phyloP scores from a whole-genome alignment of 1,284 basidiomycete genomes.

The Papiliotrema laurentii region DNA sequence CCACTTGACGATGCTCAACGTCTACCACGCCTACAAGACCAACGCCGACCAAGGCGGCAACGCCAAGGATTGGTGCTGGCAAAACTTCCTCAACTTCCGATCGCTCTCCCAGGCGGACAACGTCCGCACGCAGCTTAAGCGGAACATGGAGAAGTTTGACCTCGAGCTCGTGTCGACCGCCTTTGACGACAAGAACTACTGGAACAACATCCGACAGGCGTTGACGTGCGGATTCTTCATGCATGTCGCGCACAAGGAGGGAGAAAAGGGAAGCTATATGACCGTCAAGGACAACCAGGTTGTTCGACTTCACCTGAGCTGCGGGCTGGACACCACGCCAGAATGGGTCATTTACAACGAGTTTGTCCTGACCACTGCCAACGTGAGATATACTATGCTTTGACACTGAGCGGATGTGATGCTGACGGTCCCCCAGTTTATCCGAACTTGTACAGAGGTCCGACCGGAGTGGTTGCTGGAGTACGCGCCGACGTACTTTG shows the following conservation, averaged over 20 bases:
- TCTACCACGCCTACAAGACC: constrained; percentile 87
- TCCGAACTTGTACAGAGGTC: constrained; percentile 87
- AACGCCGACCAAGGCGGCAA: too few relatives aligned
- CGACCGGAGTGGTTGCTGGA: constrained; percentile 88
- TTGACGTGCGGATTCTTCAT: constrained; percentile 96
- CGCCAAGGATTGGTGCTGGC: constrained; percentile 84
- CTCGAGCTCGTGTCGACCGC: constrained; percentile 72
- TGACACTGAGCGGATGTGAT: too few relatives aligned
- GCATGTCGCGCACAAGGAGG: constrained; percentile 95
- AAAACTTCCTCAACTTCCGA: constrained; percentile 80
- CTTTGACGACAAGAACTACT: constrained; percentile 72
- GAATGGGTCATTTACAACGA: constrained; percentile 99
- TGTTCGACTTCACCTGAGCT: constrained; percentile 90
- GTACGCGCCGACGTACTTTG: constrained; percentile 69
- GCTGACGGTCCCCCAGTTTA: constrained; percentile 58
- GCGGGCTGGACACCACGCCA: constrained; percentile 84
- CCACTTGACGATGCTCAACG: constrained; percentile 90
- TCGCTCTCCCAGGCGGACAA: constrained; percentile 90
- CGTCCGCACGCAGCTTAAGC: constrained; percentile 84
- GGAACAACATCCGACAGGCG: constrained; percentile 73
- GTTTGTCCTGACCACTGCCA: constrained; percentile 85
- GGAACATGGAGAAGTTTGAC: constrained; percentile 86
- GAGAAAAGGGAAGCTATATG: constrained; percentile 77
- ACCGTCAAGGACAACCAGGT: constrained; percentile 95
- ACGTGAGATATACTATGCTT: too few relatives aligned